Base-by-base conservation (phyloP, 768 basidiomycete species). In the Pulveroboletus ravenelii region DNA sequence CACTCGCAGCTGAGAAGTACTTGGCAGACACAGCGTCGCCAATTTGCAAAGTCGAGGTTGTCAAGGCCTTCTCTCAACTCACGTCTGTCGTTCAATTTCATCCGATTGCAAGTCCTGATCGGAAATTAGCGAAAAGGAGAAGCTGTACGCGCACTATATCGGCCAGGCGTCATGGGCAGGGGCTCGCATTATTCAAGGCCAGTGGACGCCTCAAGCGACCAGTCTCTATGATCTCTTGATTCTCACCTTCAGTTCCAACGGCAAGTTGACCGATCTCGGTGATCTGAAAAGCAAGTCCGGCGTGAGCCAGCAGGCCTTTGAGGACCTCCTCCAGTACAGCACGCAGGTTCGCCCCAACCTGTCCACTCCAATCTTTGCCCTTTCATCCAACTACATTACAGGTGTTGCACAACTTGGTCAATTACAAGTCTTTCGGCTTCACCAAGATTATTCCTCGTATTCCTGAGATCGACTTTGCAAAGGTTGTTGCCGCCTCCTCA, bases 391-490 rank as follows among this genome's bases (percentile, higher is more conserved):
- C 5, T 15, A 9, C 6, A 5, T 27, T 12, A 27, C 30, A 72
- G 74, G 68, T 70, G 25, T 50, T 78, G 52, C 72, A 72, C 54
- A 75, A 76, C 49, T 52, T 78, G 31, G 76, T 58, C 20, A 92
- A 92, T 68, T 91, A 83, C 70, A 88, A 81, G 64, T 78, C 76
- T 3, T 93, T 93, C 54, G 91, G 91, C 1, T 87, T 86, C 61
- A 88, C 87, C 38, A 93, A 94, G 71, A 86, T 94, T 57, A 63
- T 91, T 42, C 90, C 92, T 18, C 84, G 92, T 18, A 59, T 88
- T 41, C 59, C 80, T 2, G 60, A 74, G 20, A 75, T 72, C 14
- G 82, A 79, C 58, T 91, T 94, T 61, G 78, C 75, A 36, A 74
- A 72, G 6, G 80, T 87, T 31, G 73, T 92, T 15, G 66, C 72